Evolutionary conservation across 371 early-diverging fungal genomes (phyloP), one percentile per base, ranked within the genome.

Genomic region (Massospora cicadina): DNA sequence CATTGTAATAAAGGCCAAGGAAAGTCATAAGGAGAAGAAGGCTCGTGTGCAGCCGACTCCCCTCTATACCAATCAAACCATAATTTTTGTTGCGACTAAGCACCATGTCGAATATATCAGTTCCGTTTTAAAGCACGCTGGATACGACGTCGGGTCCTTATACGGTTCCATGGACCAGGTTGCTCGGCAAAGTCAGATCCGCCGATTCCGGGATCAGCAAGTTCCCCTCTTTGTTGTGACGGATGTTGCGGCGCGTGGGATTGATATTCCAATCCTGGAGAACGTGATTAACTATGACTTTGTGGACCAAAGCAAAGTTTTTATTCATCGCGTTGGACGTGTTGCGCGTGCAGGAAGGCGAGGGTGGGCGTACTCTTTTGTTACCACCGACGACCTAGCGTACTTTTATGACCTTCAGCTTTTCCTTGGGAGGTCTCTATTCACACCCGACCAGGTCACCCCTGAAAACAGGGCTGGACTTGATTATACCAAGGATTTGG

Each of bases 191-290:
- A 83, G 84, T 59, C 89, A 94, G 69, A 88, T 95, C 57, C 77
- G 79, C 60, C 74, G 81, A 33, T 98, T 98, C 79, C 77, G 92
- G 27, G 75, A 77, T 10, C 92, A 91, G 2, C 72, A 78, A 28
- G 81, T 82, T 33, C 85, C 86, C 63, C 66, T 97, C 2, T 69
- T 99, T 64, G 84, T 99, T 5, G 98, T 98, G 10, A 99, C 99
- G 7, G 99, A 99, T 73, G 93, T 99, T 1, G 99, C 98, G 26
- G 98, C 98, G 28, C 90, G 99, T 77, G 99, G 99, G 84, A 89
- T 99, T 61, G 99, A 99, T 82, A 94, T 99, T 63, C 98, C 98
- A 23, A 84, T 91, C 24, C 76, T 99, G 30, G 93, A 95, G 70
- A 88, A 93, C 66, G 95, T 98, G 33, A 85, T 99, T 77, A 97